phyloP scores from a whole-genome alignment of 1,284 basidiomycete genomes.

The Ceratorhiza oryzae-sativae region DNA sequence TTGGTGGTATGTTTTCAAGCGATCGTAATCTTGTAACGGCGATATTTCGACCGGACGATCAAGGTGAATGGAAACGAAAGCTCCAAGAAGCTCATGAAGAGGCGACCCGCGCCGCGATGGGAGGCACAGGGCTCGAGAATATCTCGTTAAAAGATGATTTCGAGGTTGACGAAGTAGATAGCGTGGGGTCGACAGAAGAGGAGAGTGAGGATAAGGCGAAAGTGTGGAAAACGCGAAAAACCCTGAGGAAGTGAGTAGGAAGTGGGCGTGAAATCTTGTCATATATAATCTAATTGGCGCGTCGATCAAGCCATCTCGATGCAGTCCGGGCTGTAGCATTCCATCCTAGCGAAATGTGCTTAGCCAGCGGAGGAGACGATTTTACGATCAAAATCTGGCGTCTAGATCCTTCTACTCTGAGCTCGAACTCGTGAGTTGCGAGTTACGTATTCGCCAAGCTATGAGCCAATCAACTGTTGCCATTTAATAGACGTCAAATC shows the following conservation, averaged over 20 bases:
- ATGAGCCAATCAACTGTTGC: slow-evolving; percentile 26
- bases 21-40: slow-evolving; percentile 72
- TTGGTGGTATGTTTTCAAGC: slow-evolving; percentile 42
- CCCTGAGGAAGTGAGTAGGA: slow-evolving; percentile 79
- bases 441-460: slow-evolving; percentile 27
- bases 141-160: slow-evolving; percentile 59
- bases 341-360: slow-evolving; percentile 79
- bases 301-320: slow-evolving; percentile 80
- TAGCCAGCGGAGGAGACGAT: slow-evolving; percentile 94
- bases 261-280: slow-evolving; percentile 33
- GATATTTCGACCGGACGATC: slow-evolving; percentile 85
- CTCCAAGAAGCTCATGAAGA: slow-evolving; percentile 50
- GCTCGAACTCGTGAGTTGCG: slow-evolving; percentile 70
- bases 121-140: slow-evolving; percentile 29
- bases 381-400: slow-evolving; percentile 97
- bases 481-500: slow-evolving; percentile 55
- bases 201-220: slow-evolving; percentile 71
- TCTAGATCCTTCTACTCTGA: slow-evolving; percentile 73
- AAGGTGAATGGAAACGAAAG: slow-evolving; percentile 80
- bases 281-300: slow-evolving; percentile 39
- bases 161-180: slow-evolving; percentile 51
- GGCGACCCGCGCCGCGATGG: background rate
- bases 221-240: slow-evolving; percentile 83
- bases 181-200: slow-evolving; percentile 61
- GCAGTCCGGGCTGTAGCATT: slow-evolving; percentile 89